Evolutionary conservation across 2,329 filamentous ascomycete species (phyloP).

Genomic region (Stagonosporopsis vannaccii): DNA sequence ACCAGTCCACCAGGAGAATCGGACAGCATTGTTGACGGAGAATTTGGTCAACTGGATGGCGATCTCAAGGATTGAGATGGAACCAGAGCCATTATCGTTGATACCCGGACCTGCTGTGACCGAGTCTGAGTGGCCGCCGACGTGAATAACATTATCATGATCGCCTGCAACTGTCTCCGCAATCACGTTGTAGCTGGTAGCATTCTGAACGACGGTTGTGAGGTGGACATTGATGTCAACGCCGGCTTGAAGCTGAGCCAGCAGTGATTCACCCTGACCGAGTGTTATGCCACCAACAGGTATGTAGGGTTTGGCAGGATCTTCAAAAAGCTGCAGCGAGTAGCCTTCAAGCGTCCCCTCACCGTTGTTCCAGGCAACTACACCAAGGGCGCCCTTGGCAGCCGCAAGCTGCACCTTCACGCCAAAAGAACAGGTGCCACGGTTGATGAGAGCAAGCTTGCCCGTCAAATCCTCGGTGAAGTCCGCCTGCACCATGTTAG

Average conservation of each 20-base stretch:
- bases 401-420: conserved; percentile 71
- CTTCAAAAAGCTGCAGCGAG: conserved; percentile 56
- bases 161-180: conserved; percentile 67
- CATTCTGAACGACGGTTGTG: conserved; percentile 34
- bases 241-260: conserved; percentile 60
- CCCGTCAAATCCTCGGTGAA: conserved; percentile 67
- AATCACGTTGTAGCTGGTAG: conserved; percentile 60
- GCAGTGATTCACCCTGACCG: conserved; percentile 64
- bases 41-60: conserved; percentile 72
- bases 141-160: conserved; percentile 62
- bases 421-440: conserved; percentile 75
- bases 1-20: conserved; percentile 71
- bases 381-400: conserved; percentile 66
- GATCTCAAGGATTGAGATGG: conserved; percentile 65
- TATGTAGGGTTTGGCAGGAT: conserved; percentile 65
- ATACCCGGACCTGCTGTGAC: conserved; percentile 72
- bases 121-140: conserved; percentile 69
- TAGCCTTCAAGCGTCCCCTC: conserved; percentile 60
- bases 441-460: conserved; percentile 73
- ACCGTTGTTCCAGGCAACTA: conserved; percentile 75
- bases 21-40: conserved; percentile 71
- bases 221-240: conserved; percentile 36
- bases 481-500: conserved; percentile 56
- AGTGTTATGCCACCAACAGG: conserved; percentile 72
- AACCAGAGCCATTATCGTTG: conserved; percentile 79